Base-by-base conservation (phyloP, 2,329 filamentous ascomycete species). In the Colletotrichum sp. region DNA sequence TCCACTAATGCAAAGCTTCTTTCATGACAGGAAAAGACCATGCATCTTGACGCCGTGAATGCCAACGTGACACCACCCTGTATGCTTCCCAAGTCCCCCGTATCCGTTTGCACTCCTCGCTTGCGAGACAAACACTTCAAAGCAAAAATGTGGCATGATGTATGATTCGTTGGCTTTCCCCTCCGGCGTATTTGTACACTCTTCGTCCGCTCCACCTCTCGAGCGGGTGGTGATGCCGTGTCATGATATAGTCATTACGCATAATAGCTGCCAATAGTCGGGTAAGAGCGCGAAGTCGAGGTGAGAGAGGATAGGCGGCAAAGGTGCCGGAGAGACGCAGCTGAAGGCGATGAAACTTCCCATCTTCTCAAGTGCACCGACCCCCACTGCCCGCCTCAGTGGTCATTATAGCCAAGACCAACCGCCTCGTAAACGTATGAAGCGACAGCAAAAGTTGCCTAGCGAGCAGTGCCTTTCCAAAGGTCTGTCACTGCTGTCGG, bases 391-490 rank as follows among this genome's bases (percentile, higher is more conserved):
- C n/a, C 12, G n/a, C 10, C n/a, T 48, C n/a, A 48, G 8, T 26
- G n/a, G 63, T 48, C 39, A 34, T 48, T 30, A 18, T 59, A 12
- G 24, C 24, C 10, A 63, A 32, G 34, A 65, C 62, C 62, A 65
- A 28, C 28, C n/a, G 34, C 24, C 34, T 55, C 34, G n/a, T 62
- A 65, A 73, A 76, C 75, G 71, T 76, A 76, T 76, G 63, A 63
- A 34, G 36, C 34, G 72, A 7, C 44, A 24, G 44, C 44, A 52
- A 22, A 22, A 52, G n/a, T 52, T 52, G 44, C n/a, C n/a, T 52
- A 52, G n/a, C 44, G n/a, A 24, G 44, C n/a, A 52, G 6, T 52
- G n/a, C n/a, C 44, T 52, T 13, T 22, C 44, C 2, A 52, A 52
- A 4, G 44, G 6, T 22, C 2, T 52, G 44, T 22, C 44, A 22